These are phyloP conservation scores for Euphorbia schlechtendalii DNA, from an alignment of 441 rosid species.

Conservation along the genomic window DNA sequence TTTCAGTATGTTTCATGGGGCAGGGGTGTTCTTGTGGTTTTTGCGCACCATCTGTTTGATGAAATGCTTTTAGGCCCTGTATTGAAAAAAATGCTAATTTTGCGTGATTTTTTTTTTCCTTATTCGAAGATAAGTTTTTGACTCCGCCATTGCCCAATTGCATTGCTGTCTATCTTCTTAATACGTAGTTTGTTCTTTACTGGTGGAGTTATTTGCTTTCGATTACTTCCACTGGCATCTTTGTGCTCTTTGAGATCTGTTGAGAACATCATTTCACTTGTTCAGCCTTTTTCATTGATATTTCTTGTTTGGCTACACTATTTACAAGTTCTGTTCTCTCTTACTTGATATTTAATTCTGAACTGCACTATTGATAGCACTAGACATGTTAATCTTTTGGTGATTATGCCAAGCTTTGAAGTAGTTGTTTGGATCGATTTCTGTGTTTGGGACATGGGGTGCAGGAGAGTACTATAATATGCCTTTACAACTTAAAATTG, in stretches of 20 bases:
- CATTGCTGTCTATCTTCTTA: neutral
- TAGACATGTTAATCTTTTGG: neutral
- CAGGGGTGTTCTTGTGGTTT: neutral
- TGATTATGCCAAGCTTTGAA: neutral
- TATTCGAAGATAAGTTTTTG: neutral
- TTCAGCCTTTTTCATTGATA: neutral
- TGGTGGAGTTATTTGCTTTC: neutral
- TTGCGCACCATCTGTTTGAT: constrained; percentile 17
- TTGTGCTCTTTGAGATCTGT: no score
- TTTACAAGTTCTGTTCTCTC: neutral
- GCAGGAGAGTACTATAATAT: neutral
- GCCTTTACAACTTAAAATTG: neutral
- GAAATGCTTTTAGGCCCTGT: constrained; percentile 8
- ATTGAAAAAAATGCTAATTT: neutral
- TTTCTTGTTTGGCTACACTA: neutral
- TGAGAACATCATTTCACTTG: no score
- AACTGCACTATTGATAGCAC: neutral
- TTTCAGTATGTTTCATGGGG: neutral
- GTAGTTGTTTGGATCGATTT: neutral
- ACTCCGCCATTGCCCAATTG: neutral
- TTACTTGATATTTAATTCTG: neutral
- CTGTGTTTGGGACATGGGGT: neutral
- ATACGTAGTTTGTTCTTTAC: no score
- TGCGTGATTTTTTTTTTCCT: neutral
- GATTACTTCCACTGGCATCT: neutral